phyloP scores from a whole-genome alignment of 1,284 basidiomycete genomes.

The Ganoderma lingzhi region DNA sequence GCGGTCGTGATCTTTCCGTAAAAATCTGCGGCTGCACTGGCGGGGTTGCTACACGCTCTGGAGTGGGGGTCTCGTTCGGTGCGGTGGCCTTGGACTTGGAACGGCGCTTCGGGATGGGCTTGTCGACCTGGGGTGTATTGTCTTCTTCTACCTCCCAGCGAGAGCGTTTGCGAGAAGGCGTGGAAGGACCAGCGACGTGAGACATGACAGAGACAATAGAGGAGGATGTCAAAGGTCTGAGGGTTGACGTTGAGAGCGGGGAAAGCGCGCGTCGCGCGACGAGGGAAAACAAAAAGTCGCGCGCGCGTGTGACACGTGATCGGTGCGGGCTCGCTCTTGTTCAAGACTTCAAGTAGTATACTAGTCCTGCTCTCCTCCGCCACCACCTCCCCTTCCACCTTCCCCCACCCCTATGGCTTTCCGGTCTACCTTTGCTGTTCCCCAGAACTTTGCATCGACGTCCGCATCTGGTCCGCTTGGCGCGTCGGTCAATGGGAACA shows the following conservation, averaged over 20 bases:
- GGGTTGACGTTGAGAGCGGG: not conserved
- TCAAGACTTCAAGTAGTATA: constrained; percentile 7
- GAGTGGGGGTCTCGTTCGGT: constrained; percentile 22
- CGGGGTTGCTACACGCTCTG: constrained; percentile 26
- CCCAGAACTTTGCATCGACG: constrained; percentile 28
- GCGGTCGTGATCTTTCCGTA: constrained; percentile 36
- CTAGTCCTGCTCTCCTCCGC: constrained; percentile 29
- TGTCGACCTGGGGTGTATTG: constrained; percentile 37
- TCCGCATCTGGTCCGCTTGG: constrained; percentile 25
- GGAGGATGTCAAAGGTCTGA: constrained; percentile 7
- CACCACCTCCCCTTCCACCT: constrained; percentile 19
- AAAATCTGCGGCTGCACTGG: constrained; percentile 22
- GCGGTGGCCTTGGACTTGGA: constrained; percentile 32
- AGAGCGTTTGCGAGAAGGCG: constrained; percentile 69
- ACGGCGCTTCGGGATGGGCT: constrained; percentile 38
- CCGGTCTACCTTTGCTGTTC: constrained; percentile 24
- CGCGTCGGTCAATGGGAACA: constrained; percentile 32
- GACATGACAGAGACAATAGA: constrained; percentile 27
- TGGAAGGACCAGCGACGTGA: constrained; percentile 34
- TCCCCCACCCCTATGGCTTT: constrained; percentile 24
- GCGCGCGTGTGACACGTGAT: constrained; percentile 34
- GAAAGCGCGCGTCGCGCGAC: constrained; percentile 21
- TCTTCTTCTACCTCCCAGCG: constrained; percentile 72
- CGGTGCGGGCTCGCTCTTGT: constrained; percentile 26
- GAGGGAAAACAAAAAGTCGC: constrained; percentile 31